Evolutionary conservation across 1,284 basidiomycete species (phyloP).

Genomic region (Apiotrichum laibachii): DNA sequence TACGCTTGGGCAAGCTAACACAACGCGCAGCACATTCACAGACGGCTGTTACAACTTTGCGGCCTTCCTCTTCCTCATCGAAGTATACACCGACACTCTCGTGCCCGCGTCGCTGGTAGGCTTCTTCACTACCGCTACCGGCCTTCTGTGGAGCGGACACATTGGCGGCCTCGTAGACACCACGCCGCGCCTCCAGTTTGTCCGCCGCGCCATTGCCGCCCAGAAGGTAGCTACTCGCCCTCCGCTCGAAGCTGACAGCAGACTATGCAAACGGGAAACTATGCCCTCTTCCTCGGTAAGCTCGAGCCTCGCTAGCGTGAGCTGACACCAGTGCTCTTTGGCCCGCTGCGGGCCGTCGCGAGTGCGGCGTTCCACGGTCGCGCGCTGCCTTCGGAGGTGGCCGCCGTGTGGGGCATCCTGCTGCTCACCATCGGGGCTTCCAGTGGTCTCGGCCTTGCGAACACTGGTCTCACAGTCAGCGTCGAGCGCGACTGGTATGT

Average conservation of each 20-base stretch:
- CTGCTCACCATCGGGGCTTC: slow-evolving; percentile 45
- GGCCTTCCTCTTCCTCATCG: slow-evolving; percentile 43
- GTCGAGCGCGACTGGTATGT: slow-evolving; percentile 55
- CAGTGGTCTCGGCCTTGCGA: slow-evolving; percentile 43
- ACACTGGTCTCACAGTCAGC: slow-evolving; percentile 53
- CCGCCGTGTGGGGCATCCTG: slow-evolving; percentile 36
- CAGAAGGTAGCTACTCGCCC: slow-evolving; percentile 49
- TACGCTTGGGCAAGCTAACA: background rate
- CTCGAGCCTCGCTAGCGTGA: background rate
- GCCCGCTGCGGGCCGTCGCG: slow-evolving; percentile 24
- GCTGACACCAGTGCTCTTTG: slow-evolving; percentile 36
- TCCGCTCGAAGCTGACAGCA: background rate
- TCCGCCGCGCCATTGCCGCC: slow-evolving; percentile 45
- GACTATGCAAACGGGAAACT: slow-evolving; percentile 25
- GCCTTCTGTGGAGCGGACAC: slow-evolving; percentile 47
- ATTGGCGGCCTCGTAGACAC: slow-evolving; percentile 52
- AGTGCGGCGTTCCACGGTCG: slow-evolving; percentile 29
- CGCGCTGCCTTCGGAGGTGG: slow-evolving; percentile 7
- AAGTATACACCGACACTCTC: slow-evolving; percentile 45
- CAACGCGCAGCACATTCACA: slow-evolving; percentile 24
- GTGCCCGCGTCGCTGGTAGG: slow-evolving; percentile 55
- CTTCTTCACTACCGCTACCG: slow-evolving; percentile 49
- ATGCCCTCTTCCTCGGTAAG: slow-evolving; percentile 47
- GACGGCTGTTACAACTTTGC: slow-evolving; percentile 35
- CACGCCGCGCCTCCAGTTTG: slow-evolving; percentile 28